Evolutionary conservation across 75 land plant genomes (phyloP).

Genomic region (Chamaecyparis obtusa): DNA sequence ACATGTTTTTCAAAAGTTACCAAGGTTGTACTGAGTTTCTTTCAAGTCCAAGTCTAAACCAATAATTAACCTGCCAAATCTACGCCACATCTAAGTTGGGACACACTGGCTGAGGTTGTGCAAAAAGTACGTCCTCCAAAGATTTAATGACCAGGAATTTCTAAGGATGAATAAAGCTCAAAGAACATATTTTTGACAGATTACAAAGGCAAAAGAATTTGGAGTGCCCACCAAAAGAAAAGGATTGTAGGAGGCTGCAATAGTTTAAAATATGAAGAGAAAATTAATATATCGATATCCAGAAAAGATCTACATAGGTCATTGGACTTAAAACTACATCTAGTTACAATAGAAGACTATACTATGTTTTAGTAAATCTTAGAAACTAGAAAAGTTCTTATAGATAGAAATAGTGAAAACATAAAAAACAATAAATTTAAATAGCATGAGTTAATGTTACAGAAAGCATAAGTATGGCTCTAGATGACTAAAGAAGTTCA

Average conservation of each 20-base stretch:
- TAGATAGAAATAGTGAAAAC: too few species aligned
- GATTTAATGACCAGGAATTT: not conserved
- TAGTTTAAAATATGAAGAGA: not conserved
- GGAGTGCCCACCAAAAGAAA: not conserved
- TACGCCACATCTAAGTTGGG: too few species aligned
- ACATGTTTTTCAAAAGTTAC: too few species aligned
- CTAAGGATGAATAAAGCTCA: not conserved
- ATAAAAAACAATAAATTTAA: not conserved
- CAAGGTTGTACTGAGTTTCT: too few species aligned
- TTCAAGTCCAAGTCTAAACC: too few species aligned
- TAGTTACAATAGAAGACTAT: not conserved
- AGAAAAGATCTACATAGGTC: not conserved
- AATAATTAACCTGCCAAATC: too few species aligned
- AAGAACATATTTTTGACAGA: not conserved
- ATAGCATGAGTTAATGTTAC: not conserved
- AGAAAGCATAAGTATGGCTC: not conserved
- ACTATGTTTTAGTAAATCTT: too few species aligned
- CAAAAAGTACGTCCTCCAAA: not conserved
- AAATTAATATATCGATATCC: not conserved
- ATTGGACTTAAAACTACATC: not conserved
- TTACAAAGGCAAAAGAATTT: not conserved
- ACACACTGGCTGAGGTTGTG: not conserved
- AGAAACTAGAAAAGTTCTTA: not conserved
- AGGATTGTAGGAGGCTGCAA: not conserved
- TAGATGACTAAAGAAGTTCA: too few species aligned